Percentiles rank a stretch among this genome's conserved stretches.
These are phyloP conservation scores for Dipteronia sinensis DNA, from an alignment of 345 rosid species.

Conservation along the genomic window DNA sequence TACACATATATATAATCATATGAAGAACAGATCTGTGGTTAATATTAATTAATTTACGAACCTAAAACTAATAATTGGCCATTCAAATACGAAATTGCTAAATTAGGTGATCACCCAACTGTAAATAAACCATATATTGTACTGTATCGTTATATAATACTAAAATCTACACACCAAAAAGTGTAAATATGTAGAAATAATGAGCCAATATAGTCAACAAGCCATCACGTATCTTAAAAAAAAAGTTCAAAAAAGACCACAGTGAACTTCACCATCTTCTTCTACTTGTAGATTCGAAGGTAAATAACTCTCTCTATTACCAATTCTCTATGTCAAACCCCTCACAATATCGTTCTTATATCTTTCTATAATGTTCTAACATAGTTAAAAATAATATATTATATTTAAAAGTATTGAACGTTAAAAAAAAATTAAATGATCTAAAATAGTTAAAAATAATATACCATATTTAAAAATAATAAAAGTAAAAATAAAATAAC, in stretches of 20 bases:
- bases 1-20: no score
- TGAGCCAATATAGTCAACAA: neutral
- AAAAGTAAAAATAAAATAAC: no score
- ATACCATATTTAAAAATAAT: no score
- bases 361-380: no score
- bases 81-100: neutral
- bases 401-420: no score
- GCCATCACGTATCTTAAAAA: neutral
- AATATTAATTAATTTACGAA: no score
- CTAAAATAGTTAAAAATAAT: no score
- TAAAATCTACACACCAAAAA: neutral
- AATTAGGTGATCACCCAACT: neutral
- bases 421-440: no score
- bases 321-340: constrained; percentile 20
- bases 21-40: no score
- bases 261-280: neutral
- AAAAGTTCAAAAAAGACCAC: constrained; percentile 10
- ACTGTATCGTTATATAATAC: neutral
- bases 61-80: neutral
- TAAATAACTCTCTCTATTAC: neutral
- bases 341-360: no score
- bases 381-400: no score
- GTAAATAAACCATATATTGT: neutral
- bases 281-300: constrained; percentile 11
- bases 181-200: neutral